Evolutionary conservation across 1,284 basidiomycete species (phyloP).

Genomic region (Thelephora terrestris): DNA sequence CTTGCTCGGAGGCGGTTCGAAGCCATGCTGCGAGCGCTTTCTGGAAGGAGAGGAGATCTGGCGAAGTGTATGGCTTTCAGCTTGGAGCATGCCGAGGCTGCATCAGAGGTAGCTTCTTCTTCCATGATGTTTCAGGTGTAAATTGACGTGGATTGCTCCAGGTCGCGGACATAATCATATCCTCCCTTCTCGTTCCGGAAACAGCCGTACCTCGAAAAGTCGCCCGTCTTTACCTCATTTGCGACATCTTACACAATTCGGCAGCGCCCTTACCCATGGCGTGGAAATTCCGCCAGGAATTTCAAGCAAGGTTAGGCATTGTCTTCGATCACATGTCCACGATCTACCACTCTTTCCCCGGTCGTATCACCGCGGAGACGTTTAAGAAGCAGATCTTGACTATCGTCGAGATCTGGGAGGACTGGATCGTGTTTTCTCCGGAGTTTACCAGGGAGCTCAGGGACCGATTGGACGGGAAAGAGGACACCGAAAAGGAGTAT

Average conservation of each 20-base stretch:
- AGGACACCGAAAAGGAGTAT: constrained; percentile 21
- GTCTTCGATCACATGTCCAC: constrained; percentile 92
- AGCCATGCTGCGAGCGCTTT: constrained; percentile 80
- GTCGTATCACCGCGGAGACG: constrained; percentile 85
- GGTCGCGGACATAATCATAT: constrained; percentile 81
- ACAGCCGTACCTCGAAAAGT: constrained; percentile 95
- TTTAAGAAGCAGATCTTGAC: constrained; percentile 85
- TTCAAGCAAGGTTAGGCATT: constrained; percentile 76
- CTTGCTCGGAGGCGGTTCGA: constrained; percentile 78
- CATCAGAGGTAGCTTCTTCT: constrained; percentile 57
- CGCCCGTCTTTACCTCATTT: constrained; percentile 89
- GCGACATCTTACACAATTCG: constrained; percentile 96
- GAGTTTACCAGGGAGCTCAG: constrained; percentile 71
- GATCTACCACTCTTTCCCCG: constrained; percentile 87
- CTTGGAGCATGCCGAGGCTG: constrained; percentile 89
- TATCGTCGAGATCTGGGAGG: constrained; percentile 90
- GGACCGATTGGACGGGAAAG: constrained; percentile 58
- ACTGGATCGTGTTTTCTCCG: constrained; percentile 88
- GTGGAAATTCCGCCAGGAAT: constrained; percentile 91
- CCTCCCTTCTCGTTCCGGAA: constrained; percentile 72
- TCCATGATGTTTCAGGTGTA: background rate
- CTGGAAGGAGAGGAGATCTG: constrained; percentile 82
- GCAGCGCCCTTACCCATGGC: constrained; percentile 81
- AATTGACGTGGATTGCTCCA: constrained; percentile 22
- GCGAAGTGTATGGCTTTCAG: constrained; percentile 95